phyloP scores from a whole-genome alignment of 495 filamentous ascomycete genomes.

The Niebla homalea region DNA sequence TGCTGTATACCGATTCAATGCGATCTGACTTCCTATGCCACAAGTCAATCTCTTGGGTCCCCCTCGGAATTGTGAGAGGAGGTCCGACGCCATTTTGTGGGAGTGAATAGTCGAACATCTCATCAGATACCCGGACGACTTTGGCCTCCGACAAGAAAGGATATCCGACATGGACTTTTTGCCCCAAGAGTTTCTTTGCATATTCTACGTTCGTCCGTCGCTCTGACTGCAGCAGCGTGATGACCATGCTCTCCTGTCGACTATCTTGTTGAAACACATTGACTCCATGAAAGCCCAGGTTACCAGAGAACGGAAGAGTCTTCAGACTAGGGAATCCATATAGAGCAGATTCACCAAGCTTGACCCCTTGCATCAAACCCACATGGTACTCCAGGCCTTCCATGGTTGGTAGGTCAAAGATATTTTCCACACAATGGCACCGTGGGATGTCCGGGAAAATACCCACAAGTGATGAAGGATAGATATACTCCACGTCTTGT shows the following conservation, averaged over 20 bases:
- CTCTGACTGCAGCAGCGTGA: conserved; percentile 67
- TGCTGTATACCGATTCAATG: conserved; percentile 79
- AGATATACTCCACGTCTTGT: conserved; percentile 58
- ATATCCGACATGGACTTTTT: conserved; percentile 84
- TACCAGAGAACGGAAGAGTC: conserved; percentile 64
- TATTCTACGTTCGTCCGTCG: conserved; percentile 51
- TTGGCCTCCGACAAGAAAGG: conserved; percentile 92
- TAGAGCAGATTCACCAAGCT: conserved; percentile 64
- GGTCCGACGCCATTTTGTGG: conserved; percentile 46
- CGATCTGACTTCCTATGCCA: conserved; percentile 72
- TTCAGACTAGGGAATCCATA: conserved; percentile 89
- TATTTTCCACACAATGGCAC: conserved; percentile 86
- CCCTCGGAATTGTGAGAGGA: conserved; percentile 53
- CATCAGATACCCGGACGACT: conserved; percentile 78
- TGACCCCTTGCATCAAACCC: conserved; percentile 76
- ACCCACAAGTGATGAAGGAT: conserved; percentile 74
- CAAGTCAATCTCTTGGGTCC: conserved; percentile 62
- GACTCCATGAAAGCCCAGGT: conserved; percentile 78
- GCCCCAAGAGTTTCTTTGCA: conserved; percentile 67
- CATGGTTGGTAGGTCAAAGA: conserved; percentile 84
- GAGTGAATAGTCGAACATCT: conserved; percentile 79
- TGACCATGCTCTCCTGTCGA: conserved; percentile 90
- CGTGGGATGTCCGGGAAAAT: conserved; percentile 81
- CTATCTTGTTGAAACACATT: conserved; percentile 96
- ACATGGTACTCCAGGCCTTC: conserved; percentile 79